A percentile compares a stretch with the other conserved stretches of the same genome.
Conservation (phyloP, 805 yeast species). For the Zygosaccharomyces lentus region DNA sequence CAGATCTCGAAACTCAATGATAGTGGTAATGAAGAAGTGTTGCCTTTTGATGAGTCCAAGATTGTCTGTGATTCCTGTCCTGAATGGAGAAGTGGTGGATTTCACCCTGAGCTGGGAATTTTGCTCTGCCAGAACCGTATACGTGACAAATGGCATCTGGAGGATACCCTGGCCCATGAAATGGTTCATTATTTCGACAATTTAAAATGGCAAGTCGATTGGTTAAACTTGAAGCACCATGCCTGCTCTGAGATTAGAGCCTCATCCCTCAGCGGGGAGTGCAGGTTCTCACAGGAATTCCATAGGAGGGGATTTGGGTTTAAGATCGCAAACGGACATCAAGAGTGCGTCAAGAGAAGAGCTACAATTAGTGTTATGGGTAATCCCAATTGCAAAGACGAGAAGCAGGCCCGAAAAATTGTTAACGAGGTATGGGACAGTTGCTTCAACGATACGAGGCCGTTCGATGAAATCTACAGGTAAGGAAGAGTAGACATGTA, state of each 20-base stretch:
- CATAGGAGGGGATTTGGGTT: constrained; percentile 39
- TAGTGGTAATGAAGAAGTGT: constrained; percentile 12
- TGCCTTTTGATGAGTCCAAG: constrained; percentile 29
- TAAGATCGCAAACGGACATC: constrained; percentile 76
- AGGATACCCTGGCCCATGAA: constrained; percentile 90
- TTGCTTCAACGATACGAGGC: constrained; percentile 92
- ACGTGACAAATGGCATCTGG: constrained; percentile 69
- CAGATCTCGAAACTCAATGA: constrained; percentile 60
- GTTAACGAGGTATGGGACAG: constrained; percentile 89
- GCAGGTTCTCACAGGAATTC: constrained; percentile 84
- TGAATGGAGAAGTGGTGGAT: constrained; percentile 85
- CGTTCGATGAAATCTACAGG: constrained; percentile 87
- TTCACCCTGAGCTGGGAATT: constrained; percentile 84
- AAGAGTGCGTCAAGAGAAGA: constrained; percentile 82
- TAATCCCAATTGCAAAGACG: constrained; percentile 74
- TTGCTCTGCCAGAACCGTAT: constrained; percentile 82
- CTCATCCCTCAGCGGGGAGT: constrained; percentile 88
- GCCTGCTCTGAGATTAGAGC: constrained; percentile 98
- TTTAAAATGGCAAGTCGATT: constrained; percentile 79
- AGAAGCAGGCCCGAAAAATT: constrained; percentile 68
- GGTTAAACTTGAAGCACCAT: constrained; percentile 82
- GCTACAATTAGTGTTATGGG: constrained; percentile 81
- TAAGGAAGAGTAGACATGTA: constrained; percentile 25
- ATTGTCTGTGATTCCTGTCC: constrained; percentile 79
- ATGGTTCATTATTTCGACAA: constrained; percentile 91